These are phyloP conservation scores for Microdochium paspali DNA, from an alignment of 2,329 filamentous ascomycete species.

Conservation along the genomic window DNA sequence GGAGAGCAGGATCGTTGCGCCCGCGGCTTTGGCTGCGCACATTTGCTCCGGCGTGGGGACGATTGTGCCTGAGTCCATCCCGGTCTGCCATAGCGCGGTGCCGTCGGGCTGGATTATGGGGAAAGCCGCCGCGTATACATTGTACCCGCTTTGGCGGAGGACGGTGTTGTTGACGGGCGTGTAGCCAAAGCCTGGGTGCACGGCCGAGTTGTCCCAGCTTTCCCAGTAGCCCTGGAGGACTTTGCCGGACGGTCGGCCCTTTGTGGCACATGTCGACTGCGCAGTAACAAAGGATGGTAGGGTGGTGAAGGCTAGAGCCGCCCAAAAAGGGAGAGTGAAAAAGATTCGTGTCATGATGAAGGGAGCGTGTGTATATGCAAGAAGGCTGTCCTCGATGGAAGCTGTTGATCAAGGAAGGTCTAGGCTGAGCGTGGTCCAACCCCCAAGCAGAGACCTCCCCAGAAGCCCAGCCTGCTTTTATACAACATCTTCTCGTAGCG, in stretches of 20 bases:
- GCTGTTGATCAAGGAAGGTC: too few species aligned
- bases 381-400: too few species aligned
- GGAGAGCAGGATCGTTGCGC: constrained; percentile 22
- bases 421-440: too few species aligned
- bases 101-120: constrained; percentile 23
- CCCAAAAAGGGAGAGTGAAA: too few species aligned
- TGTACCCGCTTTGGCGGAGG: constrained; percentile 21
- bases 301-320: too few species aligned
- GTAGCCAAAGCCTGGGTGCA: constrained; percentile 23
- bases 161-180: constrained; percentile 18
- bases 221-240: constrained; percentile 26
- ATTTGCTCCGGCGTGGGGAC: constrained; percentile 20
- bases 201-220: constrained; percentile 23
- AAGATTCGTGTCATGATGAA: too few species aligned
- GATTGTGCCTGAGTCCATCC: constrained; percentile 20
- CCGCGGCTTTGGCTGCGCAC: constrained; percentile 22
- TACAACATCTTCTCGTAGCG: too few species aligned
- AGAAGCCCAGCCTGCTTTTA: too few species aligned
- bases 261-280: constrained; percentile 18
- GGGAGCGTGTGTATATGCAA: too few species aligned
- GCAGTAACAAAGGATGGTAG: neutral
- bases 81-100: constrained; percentile 20
- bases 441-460: too few species aligned
- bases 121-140: constrained; percentile 23
- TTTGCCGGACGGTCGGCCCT: constrained; percentile 20